Evolutionary conservation across 2,329 filamentous ascomycete species (phyloP), one percentile per base, ranked within the genome.

Genomic region (Pestalotiopsis sp.): DNA sequence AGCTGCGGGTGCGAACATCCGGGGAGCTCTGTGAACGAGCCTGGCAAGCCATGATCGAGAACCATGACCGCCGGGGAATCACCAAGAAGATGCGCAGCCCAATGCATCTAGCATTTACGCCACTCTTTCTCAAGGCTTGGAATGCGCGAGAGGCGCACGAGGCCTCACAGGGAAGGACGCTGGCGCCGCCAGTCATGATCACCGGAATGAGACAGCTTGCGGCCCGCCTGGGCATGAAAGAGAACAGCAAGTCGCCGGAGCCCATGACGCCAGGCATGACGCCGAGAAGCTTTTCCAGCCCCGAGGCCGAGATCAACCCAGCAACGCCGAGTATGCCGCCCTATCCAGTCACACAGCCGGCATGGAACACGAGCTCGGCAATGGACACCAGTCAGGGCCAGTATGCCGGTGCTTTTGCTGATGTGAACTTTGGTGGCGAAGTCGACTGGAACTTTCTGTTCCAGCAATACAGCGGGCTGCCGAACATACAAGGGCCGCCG

Each of bases 91-190:
- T 85, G 61, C 82, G 84, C 63, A 88, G 81, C 57, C 88, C 87
- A 6, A 82, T 89, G 78, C 87, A 89, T 71, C 78, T 85, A 38
- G 84, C 85, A 0, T 88, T 91, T 69, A 85, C 85, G 1, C 80
- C 81, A 22, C 81, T 87, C 20, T 86, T 91, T 55, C 77, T 91
- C 67, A 89, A 88, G 72, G 88, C 88, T 0, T 91, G 89, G 89
- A 84, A 86, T 57, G 86, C 85, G 2, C 84, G 85, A 66, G 84
- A 85, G 71, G 79, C 82, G 1, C 83, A 84, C 13, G 81, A 84
- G 70, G 70, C 78, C 4, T 79, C 81, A 64, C 76, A 79, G 6
- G 86, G 86, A 0, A 81, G 80, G 38, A 75, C 79, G 1, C 68
- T 83, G 2, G 72, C 77, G 17, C 78, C 79, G 13, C 86, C 86